Conservation (phyloP, 257 asterid species). For the Gardenia jasminoides region DNA sequence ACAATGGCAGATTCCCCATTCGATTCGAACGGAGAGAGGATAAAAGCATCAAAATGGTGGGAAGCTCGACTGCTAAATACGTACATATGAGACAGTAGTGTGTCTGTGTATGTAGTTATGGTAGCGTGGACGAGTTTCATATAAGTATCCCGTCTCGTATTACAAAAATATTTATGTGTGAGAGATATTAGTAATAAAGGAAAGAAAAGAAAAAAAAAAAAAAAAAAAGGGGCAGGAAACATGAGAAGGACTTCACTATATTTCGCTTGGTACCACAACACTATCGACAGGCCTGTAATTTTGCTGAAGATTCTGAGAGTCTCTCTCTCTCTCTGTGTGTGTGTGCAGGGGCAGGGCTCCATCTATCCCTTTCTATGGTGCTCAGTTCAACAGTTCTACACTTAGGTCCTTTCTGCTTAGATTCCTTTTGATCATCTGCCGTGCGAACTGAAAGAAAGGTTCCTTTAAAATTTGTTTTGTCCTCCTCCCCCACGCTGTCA, state of each 20-base stretch:
- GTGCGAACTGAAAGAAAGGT: not conserved
- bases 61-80: not conserved
- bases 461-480: not conserved
- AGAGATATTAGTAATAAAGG: not conserved
- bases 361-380: conserved; percentile 18
- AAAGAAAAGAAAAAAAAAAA: not conserved
- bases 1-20: not conserved
- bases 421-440: conserved; percentile 14
- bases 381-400: not conserved
- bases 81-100: no score
- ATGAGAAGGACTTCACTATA: not conserved
- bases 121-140: not conserved
- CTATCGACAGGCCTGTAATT: not conserved
- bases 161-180: not conserved
- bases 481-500: not conserved
- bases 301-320: not conserved
- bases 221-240: not conserved
- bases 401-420: conserved; percentile 8
- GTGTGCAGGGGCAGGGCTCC: no score
- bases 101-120: no score
- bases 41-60: not conserved
- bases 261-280: not conserved
- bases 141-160: not conserved
- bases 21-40: not conserved
- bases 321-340: not conserved